These are phyloP conservation scores for Calonectria hawksworthii DNA, from an alignment of 2,329 filamentous ascomycete genomes.

Conservation along the genomic window DNA sequence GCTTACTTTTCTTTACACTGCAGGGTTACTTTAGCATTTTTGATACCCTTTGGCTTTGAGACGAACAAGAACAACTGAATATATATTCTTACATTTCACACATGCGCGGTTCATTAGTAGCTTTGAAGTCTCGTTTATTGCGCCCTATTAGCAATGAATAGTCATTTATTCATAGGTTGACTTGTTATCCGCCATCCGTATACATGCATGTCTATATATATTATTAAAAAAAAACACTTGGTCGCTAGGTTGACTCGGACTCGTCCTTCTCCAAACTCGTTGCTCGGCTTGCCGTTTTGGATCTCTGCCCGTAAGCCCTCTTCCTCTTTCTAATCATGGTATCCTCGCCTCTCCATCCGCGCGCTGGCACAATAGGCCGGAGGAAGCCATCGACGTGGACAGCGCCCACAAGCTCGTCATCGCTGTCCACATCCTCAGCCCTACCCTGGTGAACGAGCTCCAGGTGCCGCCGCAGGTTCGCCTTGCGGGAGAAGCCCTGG, in stretches of 20 bases:
- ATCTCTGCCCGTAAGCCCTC: conserved; percentile 41
- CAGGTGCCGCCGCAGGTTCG: conserved; percentile 56
- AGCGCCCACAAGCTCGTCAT: conserved; percentile 70
- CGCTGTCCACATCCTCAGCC: conserved; percentile 55
- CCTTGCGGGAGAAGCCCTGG: conserved; percentile 52
- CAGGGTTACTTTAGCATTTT: conserved; percentile 51
- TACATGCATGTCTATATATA: neutral
- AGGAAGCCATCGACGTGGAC: conserved; percentile 80
- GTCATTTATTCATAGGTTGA: neutral
- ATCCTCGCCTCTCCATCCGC: conserved; percentile 63
- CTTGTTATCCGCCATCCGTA: too few relatives aligned
- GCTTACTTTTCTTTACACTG: conserved; percentile 33
- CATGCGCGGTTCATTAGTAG: neutral
- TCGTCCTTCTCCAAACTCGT: conserved; percentile 29
- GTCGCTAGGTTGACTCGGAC: conserved; percentile 23
- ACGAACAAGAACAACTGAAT: conserved; percentile 26
- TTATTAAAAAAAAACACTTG: neutral
- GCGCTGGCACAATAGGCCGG: conserved; percentile 63
- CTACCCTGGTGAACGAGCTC: conserved; percentile 54
- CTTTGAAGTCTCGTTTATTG: neutral
- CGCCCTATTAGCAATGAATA: neutral
- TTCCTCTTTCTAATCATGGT: conserved; percentile 46
- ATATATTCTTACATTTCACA: conserved; percentile 33
- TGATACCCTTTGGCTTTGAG: conserved; percentile 50
- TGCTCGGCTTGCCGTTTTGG: conserved; percentile 23